A percentile compares a stretch with the other conserved stretches of the same genome.
These are phyloP conservation scores for Malassezia yamatoensis DNA, from an alignment of 1,284 basidiomycete species.

Conservation along the genomic window DNA sequence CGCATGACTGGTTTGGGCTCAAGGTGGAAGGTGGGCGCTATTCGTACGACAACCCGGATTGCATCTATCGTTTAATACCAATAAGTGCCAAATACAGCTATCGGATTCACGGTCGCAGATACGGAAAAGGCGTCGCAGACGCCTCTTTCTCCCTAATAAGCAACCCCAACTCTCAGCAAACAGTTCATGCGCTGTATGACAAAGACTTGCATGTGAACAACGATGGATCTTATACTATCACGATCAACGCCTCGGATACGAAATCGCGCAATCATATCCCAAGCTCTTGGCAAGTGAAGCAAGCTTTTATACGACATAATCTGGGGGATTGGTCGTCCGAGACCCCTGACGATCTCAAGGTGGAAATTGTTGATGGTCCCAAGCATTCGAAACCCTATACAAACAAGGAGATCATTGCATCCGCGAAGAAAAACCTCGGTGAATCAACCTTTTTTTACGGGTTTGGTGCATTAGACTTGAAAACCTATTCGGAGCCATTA, in stretches of 20 bases:
- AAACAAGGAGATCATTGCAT: slow-evolving; percentile 1
- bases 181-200: slow-evolving; percentile 2
- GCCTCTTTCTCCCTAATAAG: slow-evolving; percentile 15
- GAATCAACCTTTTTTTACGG: slow-evolving; percentile 16
- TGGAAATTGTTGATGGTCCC: slow-evolving; percentile 6
- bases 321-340: slow-evolving; percentile 16
- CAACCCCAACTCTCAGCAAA: slow-evolving; percentile 15
- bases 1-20: slow-evolving; percentile 11
- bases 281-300: slow-evolving; percentile 5
- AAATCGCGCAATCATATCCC: slow-evolving; percentile 7
- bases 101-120: slow-evolving; percentile 7
- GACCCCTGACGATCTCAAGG: slow-evolving; percentile 8
- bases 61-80: slow-evolving; percentile 14
- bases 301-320: slow-evolving; percentile 15
- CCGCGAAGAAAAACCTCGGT: slow-evolving; percentile 2
- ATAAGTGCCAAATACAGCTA: slow-evolving; percentile 16
- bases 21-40: slow-evolving; percentile 12
- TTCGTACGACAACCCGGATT: slow-evolving; percentile 19
- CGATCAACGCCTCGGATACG: neutral
- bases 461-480: slow-evolving; percentile 15
- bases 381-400: neutral
- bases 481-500: slow-evolving; percentile 1
- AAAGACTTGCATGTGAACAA: slow-evolving; percentile 10
- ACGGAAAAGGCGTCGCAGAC: slow-evolving; percentile 10
- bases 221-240: slow-evolving; percentile 14